Base-by-base conservation (phyloP, 2,329 filamentous ascomycete genomes). In the Ilyonectria robusta region DNA sequence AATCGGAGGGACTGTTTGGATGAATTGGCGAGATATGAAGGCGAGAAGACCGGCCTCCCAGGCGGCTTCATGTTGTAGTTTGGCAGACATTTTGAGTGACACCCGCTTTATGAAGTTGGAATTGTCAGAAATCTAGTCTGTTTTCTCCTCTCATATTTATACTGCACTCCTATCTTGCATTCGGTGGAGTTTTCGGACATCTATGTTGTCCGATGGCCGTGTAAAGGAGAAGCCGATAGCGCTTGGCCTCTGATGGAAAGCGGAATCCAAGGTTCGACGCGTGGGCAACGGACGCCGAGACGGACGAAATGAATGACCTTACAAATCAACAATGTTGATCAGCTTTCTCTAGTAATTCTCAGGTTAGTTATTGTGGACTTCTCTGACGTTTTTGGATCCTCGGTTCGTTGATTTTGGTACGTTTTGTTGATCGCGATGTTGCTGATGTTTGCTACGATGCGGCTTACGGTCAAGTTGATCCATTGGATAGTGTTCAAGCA, bases 1-100 rank as follows among this genome's bases (percentile, higher is more conserved):
- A 47, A 73, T 71, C 4, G 55, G 63, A n/a, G 74, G 72, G 4
- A 76, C 71, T 6, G 65, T 62, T 59, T 76, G 57, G 37, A 76
- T 56, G 57, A 76, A 72, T 62, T 75, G 73, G 11, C 74, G 72
- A 4, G 65, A 75, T n/a, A 76, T 37, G 53, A 76, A 76, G 29
- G 68, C 74, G 51, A 75, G 65, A 15, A 64, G 56, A 6, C 66
- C 57, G 3, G 74, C 65, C 42, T 76, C 74, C 70, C 71, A 70
- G 21, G 63, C 47, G 23, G 73, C 72, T 35, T 72, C 64, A 6
- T 68, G 48, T 64, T 76, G 56, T 3, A 74, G 46, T 6, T 68
- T 65, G 47, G 72, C 57, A 19, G 74, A 70, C 73, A 76, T 76
- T 48, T 21, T 69, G 19, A 51, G 10, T n/a, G 15, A 3, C 17